Percentiles rank a stretch among this genome's conserved stretches.
Evolutionary conservation across 1,284 basidiomycete genomes (phyloP).

Genomic region (Paramarasmius palmivorus): DNA sequence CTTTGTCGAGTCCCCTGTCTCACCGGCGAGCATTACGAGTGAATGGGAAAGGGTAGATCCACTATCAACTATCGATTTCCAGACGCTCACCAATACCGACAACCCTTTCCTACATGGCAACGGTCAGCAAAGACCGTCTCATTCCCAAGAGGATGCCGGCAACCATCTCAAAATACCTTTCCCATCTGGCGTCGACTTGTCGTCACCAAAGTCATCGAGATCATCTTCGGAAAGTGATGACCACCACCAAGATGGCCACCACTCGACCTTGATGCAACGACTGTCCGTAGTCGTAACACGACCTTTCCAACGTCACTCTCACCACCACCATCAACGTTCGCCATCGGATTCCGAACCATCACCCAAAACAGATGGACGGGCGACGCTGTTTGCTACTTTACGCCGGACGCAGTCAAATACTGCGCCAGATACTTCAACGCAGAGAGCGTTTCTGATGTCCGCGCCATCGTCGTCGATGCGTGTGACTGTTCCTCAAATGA

Average conservation of each 20-base stretch:
- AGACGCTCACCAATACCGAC: conserved; percentile 1
- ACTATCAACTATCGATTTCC: conserved; percentile 4
- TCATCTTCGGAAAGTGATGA: background rate
- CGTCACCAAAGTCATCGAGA: background rate
- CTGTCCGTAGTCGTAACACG: background rate
- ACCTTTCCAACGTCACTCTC: background rate
- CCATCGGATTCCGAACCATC: background rate
- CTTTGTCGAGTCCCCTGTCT: background rate
- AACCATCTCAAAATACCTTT: background rate
- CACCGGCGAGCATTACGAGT: background rate
- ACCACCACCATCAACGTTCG: background rate
- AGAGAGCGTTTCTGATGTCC: background rate
- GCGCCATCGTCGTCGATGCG: background rate
- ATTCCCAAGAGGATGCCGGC: background rate
- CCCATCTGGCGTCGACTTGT: background rate
- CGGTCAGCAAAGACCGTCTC: background rate
- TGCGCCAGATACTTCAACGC: background rate
- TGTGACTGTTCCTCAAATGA: background rate
- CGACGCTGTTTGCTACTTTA: background rate
- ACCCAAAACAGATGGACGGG: background rate
- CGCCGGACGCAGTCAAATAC: conserved; percentile 1
- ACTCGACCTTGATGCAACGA: background rate
- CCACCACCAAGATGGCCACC: no score
- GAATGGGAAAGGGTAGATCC: conserved; percentile 8
- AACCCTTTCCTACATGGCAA: conserved; percentile 6